Evolutionary conservation across 2,329 filamentous ascomycete genomes (phyloP), one percentile per base, ranked within the genome.

Genomic region (Dothistroma septosporum): DNA sequence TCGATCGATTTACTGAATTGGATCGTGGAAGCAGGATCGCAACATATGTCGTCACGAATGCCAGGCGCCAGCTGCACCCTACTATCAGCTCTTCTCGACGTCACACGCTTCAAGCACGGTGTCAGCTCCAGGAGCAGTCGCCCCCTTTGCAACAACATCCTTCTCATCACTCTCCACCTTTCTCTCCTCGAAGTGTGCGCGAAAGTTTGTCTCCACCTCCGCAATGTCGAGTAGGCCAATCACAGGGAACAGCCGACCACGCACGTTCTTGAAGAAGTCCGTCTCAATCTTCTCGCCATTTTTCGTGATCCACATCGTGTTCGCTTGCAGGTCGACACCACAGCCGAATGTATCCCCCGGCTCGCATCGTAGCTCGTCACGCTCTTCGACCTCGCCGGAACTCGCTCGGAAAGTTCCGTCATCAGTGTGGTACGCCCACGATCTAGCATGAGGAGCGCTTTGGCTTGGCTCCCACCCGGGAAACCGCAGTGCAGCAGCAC

Each of bases 271-370:
- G 49, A 58, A 61, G 10, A 48, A 28, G 41, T 53, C 55, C 37
- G 16, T 21, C 16, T 47, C 54, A 2, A 58, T 1, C 57, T 50
- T 59, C 50, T 55, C 32, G 21, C 60, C 60, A 53, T 61, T 61
- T 32, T 56, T 55, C 52, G 60, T 61, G 33, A 61, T 55, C 60
- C 60, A 61, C 41, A 59, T 59, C 48, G 33, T 59, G 24, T 56
- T 24, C 21, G 37, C 58, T 35, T 47, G 35, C 24, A 61, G 46
- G 46, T 61, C 60, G 19, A 61, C 57, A 12, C 60, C 60, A 49
- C 35, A 33, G 10, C 60, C 60, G n/a, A 59, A 35, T 16, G 57
- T 59, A 56, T 59, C 56, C 14, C 57, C 57, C 14, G 50, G 60
- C 32, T 33, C 52, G 57, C 28, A 61, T 24, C 19, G 28, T 21